These are phyloP conservation scores for Castanea sativa DNA, from an alignment of 306 rosid species.

Conservation along the genomic window DNA sequence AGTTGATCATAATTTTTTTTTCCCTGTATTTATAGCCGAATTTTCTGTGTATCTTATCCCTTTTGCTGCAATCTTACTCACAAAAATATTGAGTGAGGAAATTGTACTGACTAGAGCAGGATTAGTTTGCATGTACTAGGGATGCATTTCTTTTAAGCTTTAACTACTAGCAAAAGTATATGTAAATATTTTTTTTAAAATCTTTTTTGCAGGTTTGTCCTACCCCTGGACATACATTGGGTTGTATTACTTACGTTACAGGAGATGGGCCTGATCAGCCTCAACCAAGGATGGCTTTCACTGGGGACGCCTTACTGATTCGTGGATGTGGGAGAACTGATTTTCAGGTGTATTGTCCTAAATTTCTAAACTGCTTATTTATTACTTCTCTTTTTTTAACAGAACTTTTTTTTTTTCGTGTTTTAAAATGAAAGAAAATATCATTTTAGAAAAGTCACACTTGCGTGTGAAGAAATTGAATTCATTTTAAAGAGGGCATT, in stretches of 20 bases:
- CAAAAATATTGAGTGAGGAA: background rate
- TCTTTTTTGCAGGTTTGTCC: slow-evolving; percentile 64
- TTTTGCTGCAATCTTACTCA: background rate
- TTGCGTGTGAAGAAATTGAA: background rate
- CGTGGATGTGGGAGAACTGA: slow-evolving; percentile 99
- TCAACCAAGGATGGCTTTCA: slow-evolving; percentile 87
- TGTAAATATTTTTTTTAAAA: background rate
- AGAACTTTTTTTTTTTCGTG: background rate
- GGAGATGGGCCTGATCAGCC: slow-evolving; percentile 81
- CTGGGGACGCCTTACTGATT: slow-evolving; percentile 77
- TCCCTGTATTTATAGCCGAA: background rate
- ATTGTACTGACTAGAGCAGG: background rate
- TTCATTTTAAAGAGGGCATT: slow-evolving; percentile 4
- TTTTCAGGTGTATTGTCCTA: slow-evolving; percentile 70
- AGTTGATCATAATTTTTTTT: background rate
- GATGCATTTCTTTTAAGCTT: background rate
- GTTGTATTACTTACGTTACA: slow-evolving; percentile 87
- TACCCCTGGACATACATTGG: slow-evolving; percentile 92
- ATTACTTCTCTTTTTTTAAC: slow-evolving; percentile 13
- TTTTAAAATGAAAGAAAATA: slow-evolving; percentile 6
- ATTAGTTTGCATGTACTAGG: background rate
- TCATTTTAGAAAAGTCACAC: background rate
- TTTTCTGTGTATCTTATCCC: background rate
- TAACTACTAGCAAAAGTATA: background rate
- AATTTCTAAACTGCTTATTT: background rate